phyloP scores from a whole-genome alignment of 768 basidiomycete genomes.

The Hygrophoropsis aurantiaca region DNA sequence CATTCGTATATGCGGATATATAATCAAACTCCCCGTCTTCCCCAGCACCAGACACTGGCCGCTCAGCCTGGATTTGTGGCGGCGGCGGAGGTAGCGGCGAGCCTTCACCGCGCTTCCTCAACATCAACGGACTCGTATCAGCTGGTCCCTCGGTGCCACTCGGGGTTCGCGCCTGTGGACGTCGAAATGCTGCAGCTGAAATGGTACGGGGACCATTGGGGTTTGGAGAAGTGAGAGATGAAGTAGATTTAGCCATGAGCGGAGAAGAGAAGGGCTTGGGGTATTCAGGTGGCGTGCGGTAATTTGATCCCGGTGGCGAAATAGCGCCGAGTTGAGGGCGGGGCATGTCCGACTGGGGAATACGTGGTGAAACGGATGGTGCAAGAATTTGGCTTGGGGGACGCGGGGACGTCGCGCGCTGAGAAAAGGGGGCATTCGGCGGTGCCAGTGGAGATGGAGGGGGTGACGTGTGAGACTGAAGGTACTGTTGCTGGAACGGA shows the following conservation, averaged over 20 bases:
- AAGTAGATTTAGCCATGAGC: conserved; percentile 30
- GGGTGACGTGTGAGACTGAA: conserved; percentile 9
- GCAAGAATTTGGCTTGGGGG: conserved; percentile 28
- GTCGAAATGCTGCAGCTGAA: conserved; percentile 72
- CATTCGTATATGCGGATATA: conserved; percentile 50
- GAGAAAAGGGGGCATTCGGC: conserved; percentile 41
- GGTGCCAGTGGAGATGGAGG: conserved; percentile 30
- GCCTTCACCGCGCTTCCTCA: conserved; percentile 41
- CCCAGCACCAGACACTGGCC: conserved; percentile 20
- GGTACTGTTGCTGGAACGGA: conserved; percentile 6
- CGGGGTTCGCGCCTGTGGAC: conserved; percentile 41
- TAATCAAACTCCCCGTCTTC: conserved; percentile 58
- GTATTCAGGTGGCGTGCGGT: conserved; percentile 50
- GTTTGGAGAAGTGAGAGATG: conserved; percentile 25
- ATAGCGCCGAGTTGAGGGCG: background rate
- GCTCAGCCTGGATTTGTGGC: conserved; percentile 9
- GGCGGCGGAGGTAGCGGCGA: conserved; percentile 33
- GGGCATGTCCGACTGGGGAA: conserved; percentile 4
- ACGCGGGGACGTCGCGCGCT: conserved; percentile 38
- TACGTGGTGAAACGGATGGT: conserved; percentile 14
- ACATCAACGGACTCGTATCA: conserved; percentile 47
- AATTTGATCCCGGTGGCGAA: conserved; percentile 22
- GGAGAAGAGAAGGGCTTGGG: conserved; percentile 34
- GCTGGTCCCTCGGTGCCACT: conserved; percentile 24
- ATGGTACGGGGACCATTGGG: conserved; percentile 53